phyloP scores from a whole-genome alignment of 495 filamentous ascomycete genomes.

The Xylaria scruposa region DNA sequence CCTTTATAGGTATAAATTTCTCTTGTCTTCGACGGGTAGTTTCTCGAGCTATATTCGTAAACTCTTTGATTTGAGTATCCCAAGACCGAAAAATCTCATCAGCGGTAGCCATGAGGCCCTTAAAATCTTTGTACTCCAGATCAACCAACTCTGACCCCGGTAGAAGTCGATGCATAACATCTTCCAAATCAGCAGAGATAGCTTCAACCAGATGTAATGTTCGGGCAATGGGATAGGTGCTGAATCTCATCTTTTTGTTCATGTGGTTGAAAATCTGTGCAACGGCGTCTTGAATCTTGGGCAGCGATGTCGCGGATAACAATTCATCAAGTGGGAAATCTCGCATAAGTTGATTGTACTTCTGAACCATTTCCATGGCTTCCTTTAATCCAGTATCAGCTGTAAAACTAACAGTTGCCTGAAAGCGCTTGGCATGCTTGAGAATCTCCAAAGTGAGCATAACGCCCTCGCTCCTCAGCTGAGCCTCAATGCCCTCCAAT shows the following conservation, averaged over 20 bases:
- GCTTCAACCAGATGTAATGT: constrained; percentile 95
- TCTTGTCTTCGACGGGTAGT: constrained; percentile 89
- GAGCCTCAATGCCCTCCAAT: constrained; percentile 85
- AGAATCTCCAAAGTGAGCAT: constrained; percentile 91
- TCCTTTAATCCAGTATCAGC: constrained; percentile 95
- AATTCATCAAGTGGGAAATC: constrained; percentile 97
- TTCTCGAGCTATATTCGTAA: constrained; percentile 95
- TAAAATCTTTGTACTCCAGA: constrained; percentile 89
- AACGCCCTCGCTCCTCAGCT: constrained; percentile 87
- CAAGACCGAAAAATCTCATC: constrained; percentile 87
- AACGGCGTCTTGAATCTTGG: constrained; percentile 90
- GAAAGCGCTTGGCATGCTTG: constrained; percentile 93
- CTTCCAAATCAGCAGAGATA: constrained; percentile 93
- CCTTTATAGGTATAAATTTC: constrained; percentile 98
- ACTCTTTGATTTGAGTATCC: constrained; percentile 96
- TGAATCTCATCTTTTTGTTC: constrained; percentile 95
- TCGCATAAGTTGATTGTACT: constrained; percentile 97
- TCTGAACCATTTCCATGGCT: constrained; percentile 91
- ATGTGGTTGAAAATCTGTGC: constrained; percentile 87
- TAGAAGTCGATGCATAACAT: constrained; percentile 81
- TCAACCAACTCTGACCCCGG: constrained; percentile 88
- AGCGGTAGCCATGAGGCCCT: constrained; percentile 78
- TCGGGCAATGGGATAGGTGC: constrained; percentile 89
- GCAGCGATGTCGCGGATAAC: constrained; percentile 85
- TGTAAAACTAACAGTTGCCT: constrained; percentile 93